Conservation (phyloP, 495 filamentous ascomycete species). For the Aspergillus coremiiformis region DNA sequence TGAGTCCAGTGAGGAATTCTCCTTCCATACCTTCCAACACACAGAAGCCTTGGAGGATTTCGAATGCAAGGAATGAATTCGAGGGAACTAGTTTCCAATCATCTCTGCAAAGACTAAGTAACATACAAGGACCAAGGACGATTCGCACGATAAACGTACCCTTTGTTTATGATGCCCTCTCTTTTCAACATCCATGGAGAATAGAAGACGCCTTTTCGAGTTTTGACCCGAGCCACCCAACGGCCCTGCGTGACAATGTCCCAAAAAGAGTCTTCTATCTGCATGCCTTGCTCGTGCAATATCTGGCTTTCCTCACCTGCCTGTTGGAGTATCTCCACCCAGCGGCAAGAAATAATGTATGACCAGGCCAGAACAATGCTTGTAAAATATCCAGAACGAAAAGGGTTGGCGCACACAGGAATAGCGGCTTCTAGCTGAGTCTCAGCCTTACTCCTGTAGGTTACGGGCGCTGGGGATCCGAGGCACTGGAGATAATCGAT, state of each 20-base stretch:
- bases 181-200: constrained; percentile 12
- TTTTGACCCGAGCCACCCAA: constrained; percentile 10
- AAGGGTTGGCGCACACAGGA: background rate
- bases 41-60: constrained; percentile 10
- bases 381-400: constrained; percentile 11
- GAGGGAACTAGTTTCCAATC: constrained; percentile 1
- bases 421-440: background rate
- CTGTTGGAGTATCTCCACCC: constrained; percentile 16
- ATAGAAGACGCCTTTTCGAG: constrained; percentile 1
- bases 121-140: background rate
- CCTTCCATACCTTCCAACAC: constrained; percentile 7
- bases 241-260: constrained; percentile 2
- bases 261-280: constrained; percentile 9
- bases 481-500: constrained; percentile 12
- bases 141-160: background rate
- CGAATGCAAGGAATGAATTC: constrained; percentile 10
- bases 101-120: constrained; percentile 1
- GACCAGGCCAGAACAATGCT: constrained; percentile 16
- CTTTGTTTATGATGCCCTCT: background rate
- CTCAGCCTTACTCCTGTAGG: background rate
- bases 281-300: background rate
- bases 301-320: constrained; percentile 9
- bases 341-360: constrained; percentile 18
- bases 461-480: constrained; percentile 3
- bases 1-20: constrained; percentile 10